These are phyloP conservation scores for Penicillium flavigenum DNA, from an alignment of 495 filamentous ascomycete genomes.

Conservation along the genomic window DNA sequence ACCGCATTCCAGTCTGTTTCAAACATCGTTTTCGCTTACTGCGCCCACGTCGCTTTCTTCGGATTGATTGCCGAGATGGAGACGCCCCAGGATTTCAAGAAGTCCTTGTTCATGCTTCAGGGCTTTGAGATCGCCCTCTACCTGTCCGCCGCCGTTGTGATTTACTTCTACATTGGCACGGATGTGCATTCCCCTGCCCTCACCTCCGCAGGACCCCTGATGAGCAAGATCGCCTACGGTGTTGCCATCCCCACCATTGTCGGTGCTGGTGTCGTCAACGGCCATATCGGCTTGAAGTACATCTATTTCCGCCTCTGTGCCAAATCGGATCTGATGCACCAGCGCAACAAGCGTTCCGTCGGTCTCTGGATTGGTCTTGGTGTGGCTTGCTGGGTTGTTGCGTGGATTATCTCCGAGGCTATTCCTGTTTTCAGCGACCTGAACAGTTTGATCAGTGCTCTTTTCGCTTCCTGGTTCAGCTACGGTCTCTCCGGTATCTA, in stretches of 20 bases:
- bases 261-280: conserved; percentile 70
- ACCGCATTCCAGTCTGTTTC: conserved; percentile 46
- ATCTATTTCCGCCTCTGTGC: conserved; percentile 62
- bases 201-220: conserved; percentile 57
- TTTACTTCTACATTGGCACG: conserved; percentile 70
- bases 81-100: conserved; percentile 62
- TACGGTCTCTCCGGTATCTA: conserved; percentile 45
- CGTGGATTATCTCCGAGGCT: conserved; percentile 67
- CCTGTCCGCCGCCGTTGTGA: conserved; percentile 61
- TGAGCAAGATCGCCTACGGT: conserved; percentile 76
- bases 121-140: conserved; percentile 67
- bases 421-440: conserved; percentile 69
- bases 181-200: conserved; percentile 69
- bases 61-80: conserved; percentile 77
- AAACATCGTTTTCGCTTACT: conserved; percentile 56
- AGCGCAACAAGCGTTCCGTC: conserved; percentile 45
- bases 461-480: conserved; percentile 46
- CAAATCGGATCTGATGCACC: conserved; percentile 54
- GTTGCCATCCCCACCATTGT: conserved; percentile 74
- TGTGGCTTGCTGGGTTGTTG: conserved; percentile 55
- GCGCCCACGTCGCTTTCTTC: conserved; percentile 72
- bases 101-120: conserved; percentile 65
- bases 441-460: conserved; percentile 47
- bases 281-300: conserved; percentile 60
- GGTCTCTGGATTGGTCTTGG: conserved; percentile 57